Evolutionary conservation across 345 rosid species (phyloP).

Genomic region (Dipteronia dyeriana): DNA sequence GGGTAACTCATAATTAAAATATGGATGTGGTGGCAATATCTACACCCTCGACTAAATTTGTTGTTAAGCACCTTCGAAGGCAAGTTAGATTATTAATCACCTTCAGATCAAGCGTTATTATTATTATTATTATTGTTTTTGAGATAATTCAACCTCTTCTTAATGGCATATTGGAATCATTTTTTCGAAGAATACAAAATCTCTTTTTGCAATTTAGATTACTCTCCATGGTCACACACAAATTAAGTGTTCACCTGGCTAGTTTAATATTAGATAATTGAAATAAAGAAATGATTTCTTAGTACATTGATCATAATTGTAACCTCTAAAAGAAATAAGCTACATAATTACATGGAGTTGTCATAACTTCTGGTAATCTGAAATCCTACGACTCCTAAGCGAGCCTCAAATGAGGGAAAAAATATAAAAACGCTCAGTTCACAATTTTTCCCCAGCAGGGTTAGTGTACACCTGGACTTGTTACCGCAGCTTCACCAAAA

Average conservation of each 20-base stretch:
- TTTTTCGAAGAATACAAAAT: background rate
- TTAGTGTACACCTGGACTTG: background rate
- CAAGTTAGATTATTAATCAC: background rate
- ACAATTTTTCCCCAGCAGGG: background rate
- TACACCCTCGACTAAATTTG: too few species aligned
- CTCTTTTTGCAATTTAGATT: background rate
- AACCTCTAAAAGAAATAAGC: background rate
- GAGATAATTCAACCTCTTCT: background rate
- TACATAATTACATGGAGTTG: background rate
- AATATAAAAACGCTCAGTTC: background rate
- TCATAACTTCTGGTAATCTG: background rate
- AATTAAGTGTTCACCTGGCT: background rate
- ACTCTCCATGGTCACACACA: background rate
- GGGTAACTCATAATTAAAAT: too few species aligned
- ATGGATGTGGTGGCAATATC: too few species aligned
- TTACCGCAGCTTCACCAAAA: constrained; percentile 2
- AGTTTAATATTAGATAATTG: background rate
- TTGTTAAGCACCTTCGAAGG: background rate
- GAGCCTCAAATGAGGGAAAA: background rate
- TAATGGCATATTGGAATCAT: background rate
- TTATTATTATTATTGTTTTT: too few species aligned
- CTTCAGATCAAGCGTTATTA: too few species aligned
- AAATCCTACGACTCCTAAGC: background rate
- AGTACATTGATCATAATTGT: background rate
- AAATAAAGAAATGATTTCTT: background rate